Conservation (phyloP, 176 grass and related monocot species). For the Eragrostis nindensis region DNA sequence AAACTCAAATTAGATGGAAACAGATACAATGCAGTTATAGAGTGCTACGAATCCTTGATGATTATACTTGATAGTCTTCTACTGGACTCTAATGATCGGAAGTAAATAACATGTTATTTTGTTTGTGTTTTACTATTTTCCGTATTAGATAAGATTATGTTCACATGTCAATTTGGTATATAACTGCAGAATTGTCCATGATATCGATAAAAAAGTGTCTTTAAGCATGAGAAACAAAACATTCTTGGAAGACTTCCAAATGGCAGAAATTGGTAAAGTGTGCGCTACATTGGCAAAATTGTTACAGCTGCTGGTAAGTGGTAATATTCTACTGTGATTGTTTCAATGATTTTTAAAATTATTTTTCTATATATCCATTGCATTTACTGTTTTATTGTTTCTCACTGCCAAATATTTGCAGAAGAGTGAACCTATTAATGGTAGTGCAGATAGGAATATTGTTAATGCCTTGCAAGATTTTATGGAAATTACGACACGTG, state of each 20-base stretch:
- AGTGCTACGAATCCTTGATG: conserved; percentile 63
- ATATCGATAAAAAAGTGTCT: conserved; percentile 43
- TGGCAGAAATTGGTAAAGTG: conserved; percentile 57
- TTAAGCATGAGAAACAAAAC: conserved; percentile 29
- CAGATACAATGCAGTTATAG: conserved; percentile 64
- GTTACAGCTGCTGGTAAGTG: conserved; percentile 51
- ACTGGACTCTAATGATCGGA: conserved; percentile 39
- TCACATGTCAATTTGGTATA: conserved; percentile 9
- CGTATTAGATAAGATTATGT: not conserved
- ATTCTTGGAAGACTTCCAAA: conserved; percentile 48
- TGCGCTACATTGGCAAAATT: conserved; percentile 59
- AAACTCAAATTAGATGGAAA: conserved; percentile 60
- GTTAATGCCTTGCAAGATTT: conserved; percentile 75
- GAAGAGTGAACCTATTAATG: conserved; percentile 48
- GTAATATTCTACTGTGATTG: conserved; percentile 9
- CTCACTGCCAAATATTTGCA: conserved; percentile 42
- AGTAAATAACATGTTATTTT: conserved; percentile 41
- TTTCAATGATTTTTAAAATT: conserved; percentile 1
- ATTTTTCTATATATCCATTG: not conserved
- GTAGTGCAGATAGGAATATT: conserved; percentile 45
- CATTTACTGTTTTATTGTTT: conserved; percentile 31
- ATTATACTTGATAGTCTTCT: conserved; percentile 52
- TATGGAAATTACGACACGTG: conserved; percentile 68
- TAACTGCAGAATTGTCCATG: conserved; percentile 44
- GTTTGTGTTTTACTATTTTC: conserved; percentile 11